Conservation (phyloP, 164 flowering plant genomes). For the Berberis vulgaris region DNA sequence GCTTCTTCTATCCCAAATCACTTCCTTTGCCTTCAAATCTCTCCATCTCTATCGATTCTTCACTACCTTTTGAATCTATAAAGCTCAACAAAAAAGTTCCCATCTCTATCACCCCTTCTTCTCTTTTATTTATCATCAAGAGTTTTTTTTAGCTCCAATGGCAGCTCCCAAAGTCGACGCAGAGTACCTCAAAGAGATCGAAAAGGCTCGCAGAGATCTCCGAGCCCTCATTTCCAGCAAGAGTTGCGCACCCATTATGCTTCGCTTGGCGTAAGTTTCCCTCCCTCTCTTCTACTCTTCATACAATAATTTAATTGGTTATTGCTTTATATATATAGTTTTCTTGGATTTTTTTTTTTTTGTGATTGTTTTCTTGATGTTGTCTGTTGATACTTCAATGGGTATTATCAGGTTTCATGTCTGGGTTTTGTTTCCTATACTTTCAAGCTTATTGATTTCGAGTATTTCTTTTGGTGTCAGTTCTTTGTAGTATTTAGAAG, state of each 20-base stretch:
- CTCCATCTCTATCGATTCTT: not conserved
- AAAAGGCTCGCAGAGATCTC: conserved; percentile 87
- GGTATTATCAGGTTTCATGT: not conserved
- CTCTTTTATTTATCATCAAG: not conserved
- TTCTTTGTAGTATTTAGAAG: too few relatives aligned
- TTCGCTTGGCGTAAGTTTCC: conserved; percentile 73
- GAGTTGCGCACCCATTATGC: conserved; percentile 95
- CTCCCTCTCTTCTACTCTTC: not conserved
- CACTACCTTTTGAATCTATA: not conserved
- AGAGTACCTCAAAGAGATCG: conserved; percentile 73
- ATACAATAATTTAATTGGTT: not conserved
- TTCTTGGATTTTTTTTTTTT: not conserved
- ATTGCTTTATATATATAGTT: not conserved
- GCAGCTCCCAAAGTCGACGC: conserved; percentile 67
- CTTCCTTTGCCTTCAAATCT: not conserved
- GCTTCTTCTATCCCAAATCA: not conserved
- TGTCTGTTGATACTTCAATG: not conserved
- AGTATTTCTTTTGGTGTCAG: too few relatives aligned
- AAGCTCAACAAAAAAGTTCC: too few relatives aligned
- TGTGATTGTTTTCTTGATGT: not conserved
- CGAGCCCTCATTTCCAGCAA: conserved; percentile 76
- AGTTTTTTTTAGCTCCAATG: conserved; percentile 29
- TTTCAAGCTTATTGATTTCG: too few relatives aligned
- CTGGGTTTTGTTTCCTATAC: not conserved
- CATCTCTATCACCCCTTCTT: not conserved